phyloP scores from a whole-genome alignment of 2,329 filamentous ascomycete genomes.

The Chlorencoelia australis region DNA sequence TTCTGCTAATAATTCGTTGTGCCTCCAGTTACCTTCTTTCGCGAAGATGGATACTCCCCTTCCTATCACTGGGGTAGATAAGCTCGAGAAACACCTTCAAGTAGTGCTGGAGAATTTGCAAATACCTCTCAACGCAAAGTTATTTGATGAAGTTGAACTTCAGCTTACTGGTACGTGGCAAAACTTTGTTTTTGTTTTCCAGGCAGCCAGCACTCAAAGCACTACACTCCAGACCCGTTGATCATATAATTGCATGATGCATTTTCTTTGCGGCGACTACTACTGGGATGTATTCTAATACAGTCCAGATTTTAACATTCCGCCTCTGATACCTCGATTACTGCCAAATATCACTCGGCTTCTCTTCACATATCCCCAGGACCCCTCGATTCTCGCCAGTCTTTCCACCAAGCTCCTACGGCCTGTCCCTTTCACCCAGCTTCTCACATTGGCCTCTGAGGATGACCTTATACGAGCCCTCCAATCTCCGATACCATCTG shows the following conservation, averaged over 20 bases:
- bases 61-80: slow-evolving; percentile 42
- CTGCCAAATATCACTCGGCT: slow-evolving; percentile 44
- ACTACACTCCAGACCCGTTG: background rate
- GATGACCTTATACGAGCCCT: slow-evolving; percentile 43
- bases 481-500: slow-evolving; percentile 42
- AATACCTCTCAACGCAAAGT: slow-evolving; percentile 34
- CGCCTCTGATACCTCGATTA: slow-evolving; percentile 40
- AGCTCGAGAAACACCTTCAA: slow-evolving; percentile 44
- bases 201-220: background rate
- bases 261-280: no score
- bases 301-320: slow-evolving; percentile 40
- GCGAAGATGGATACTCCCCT: slow-evolving; percentile 31
- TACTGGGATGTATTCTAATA: slow-evolving; percentile 6
- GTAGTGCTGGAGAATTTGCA: slow-evolving; percentile 36
- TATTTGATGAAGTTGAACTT: slow-evolving; percentile 50
- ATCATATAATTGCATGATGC: no score
- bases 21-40: no score
- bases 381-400: slow-evolving; percentile 41
- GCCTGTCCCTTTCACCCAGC: slow-evolving; percentile 41
- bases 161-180: slow-evolving; percentile 44
- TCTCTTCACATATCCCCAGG: slow-evolving; percentile 39
- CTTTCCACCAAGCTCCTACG: slow-evolving; percentile 46
- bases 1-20: no score
- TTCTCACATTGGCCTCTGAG: slow-evolving; percentile 41
- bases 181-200: background rate